Percentiles rank a stretch among this genome's conserved stretches.
phyloP scores from a whole-genome alignment of 1,284 basidiomycete species.

The Abortiporus biennis region DNA sequence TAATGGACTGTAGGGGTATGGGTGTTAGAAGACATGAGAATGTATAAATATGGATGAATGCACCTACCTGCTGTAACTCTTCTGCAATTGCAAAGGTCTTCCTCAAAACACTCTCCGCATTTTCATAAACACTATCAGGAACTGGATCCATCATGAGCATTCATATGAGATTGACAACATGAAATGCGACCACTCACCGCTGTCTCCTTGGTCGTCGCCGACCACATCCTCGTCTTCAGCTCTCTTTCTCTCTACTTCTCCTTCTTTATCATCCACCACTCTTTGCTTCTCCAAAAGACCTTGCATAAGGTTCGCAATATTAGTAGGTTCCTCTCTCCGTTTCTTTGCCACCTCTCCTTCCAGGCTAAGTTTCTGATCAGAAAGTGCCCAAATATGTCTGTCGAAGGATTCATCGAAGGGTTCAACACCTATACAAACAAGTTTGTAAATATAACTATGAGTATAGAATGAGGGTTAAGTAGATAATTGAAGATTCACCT shows the following conservation, averaged over 20 bases:
- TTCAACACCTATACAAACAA: conserved; percentile 29
- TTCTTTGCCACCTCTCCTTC: conserved; percentile 60
- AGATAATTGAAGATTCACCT: too few species aligned
- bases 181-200: neutral
- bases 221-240: conserved; percentile 18
- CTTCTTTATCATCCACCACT: conserved; percentile 30
- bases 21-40: neutral
- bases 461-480: neutral
- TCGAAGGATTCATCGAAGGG: conserved; percentile 79
- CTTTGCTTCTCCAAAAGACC: conserved; percentile 40
- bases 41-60: neutral
- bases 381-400: conserved; percentile 64
- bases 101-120: conserved; percentile 16
- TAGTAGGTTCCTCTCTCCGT: conserved; percentile 48
- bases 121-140: conserved; percentile 18
- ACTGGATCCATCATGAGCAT: conserved; percentile 9
- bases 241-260: conserved; percentile 26
- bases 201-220: conserved; percentile 12
- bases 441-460: neutral
- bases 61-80: conserved; percentile 46
- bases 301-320: conserved; percentile 42
- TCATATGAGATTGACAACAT: neutral
- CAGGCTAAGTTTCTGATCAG: conserved; percentile 61
- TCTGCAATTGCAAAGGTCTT: conserved; percentile 32
- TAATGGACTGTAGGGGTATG: conserved; percentile 30